phyloP scores from a whole-genome alignment of 495 filamentous ascomycete genomes.

The Echria macrotheca region DNA sequence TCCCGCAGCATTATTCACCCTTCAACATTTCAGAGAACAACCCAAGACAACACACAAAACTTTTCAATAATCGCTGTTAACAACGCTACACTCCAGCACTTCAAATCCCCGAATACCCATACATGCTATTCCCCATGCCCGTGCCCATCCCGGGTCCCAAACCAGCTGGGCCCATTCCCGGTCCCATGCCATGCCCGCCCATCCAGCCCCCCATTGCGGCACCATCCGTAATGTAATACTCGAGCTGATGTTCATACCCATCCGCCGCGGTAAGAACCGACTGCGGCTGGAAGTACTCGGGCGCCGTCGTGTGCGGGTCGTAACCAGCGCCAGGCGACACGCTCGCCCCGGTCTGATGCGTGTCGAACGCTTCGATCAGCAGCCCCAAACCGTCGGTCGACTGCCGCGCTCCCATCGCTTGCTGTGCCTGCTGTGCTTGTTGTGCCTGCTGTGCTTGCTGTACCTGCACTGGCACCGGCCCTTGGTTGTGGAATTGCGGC shows the following conservation, averaged over 20 bases:
- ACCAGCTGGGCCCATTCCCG: background rate
- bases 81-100: no score
- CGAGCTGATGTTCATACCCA: slow-evolving; percentile 30
- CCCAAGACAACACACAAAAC: no score
- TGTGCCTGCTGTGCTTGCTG: slow-evolving; percentile 2
- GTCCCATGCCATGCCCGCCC: background rate
- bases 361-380: slow-evolving; percentile 28
- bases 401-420: slow-evolving; percentile 10
- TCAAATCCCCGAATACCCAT: no score
- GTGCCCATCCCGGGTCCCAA: background rate
- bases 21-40: no score
- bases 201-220: slow-evolving; percentile 21
- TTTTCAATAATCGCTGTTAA: no score
- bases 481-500: background rate
- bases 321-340: slow-evolving; percentile 6
- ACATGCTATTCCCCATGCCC: no score
- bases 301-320: slow-evolving; percentile 18
- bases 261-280: slow-evolving; percentile 19
- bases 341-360: slow-evolving; percentile 11
- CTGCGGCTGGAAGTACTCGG: slow-evolving; percentile 21
- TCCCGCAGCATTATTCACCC: background rate
- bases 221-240: slow-evolving; percentile 26
- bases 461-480: background rate
- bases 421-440: slow-evolving; percentile 1
- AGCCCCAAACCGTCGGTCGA: slow-evolving; percentile 25